Evolutionary conservation across 768 basidiomycete genomes (phyloP), one percentile per base, ranked within the genome.

Genomic region (Kwoniella shandongensis): DNA sequence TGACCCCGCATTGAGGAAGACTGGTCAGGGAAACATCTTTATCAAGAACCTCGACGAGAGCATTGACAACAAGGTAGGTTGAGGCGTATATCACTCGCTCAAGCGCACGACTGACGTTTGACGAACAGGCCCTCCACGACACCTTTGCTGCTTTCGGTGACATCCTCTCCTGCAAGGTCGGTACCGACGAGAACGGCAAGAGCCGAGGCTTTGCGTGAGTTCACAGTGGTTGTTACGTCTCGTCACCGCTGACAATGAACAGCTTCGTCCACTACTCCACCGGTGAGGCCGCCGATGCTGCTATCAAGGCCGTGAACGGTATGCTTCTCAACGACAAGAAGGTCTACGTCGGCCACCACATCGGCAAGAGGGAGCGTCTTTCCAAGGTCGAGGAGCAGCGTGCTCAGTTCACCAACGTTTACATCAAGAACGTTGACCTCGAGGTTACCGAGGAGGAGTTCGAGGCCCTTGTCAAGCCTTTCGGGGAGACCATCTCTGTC

Each of bases 311-410:
- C 53, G 96, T 98, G 76, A 96, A 99, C 76, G 92, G 94, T 65
- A 99, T 99, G 96, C 79, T 99, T 66, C 82, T 99, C 76, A 98
- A 98, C 79, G 96, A 99, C 82, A 97, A 96, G 81, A 97, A 98
- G 82, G 96, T 99, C 66, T 99, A 87, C 70, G 96, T 99, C 65
- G 96, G 96, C 53, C 84, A 91, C 74, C 94, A 99, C 79, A 88
- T 98, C 76, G 90, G 91, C 60, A 89, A 90, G 83, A 96, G 94
- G 86, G 96, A 98, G 80, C 88, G 96, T 66, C 91, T 94, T 81
- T 92, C 92, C 76, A 97, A 99, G 80, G 82, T 98, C 61, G 96
- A 98, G 72, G 94, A 99, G 81, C 89, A 91, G 85, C 91, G 88
- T 78, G 81, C 91, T 25, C 90, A 93, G 69, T 99, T 89, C 81